Conservation (phyloP, 2,329 filamentous ascomycete genomes). For the Fonsecaea pugnacius region DNA sequence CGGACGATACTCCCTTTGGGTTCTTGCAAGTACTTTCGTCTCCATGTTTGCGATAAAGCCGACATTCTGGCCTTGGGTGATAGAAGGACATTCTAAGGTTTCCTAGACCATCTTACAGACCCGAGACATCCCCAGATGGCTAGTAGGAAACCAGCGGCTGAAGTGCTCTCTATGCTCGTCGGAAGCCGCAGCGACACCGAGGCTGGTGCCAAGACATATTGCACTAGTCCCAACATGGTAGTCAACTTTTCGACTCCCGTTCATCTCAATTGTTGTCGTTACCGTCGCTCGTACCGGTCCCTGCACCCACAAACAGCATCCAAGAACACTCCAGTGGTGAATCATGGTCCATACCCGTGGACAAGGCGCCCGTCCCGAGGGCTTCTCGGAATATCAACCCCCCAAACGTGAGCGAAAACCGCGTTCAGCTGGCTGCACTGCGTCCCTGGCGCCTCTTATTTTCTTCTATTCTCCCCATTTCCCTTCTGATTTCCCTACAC, state of each 20-base stretch:
- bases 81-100: too few species aligned
- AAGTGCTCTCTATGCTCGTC: background rate
- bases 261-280: background rate
- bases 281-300: background rate
- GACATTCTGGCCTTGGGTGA: too few species aligned
- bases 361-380: constrained; percentile 31
- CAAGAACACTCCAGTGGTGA: background rate
- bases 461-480: background rate
- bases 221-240: background rate
- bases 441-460: constrained; percentile 1
- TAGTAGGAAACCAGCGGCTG: too few species aligned
- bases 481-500: background rate
- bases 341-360: constrained; percentile 32
- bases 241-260: background rate
- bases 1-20: too few species aligned
- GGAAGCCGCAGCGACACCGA: background rate
- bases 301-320: background rate
- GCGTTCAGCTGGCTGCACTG: background rate
- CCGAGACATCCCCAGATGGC: too few species aligned
- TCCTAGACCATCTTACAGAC: background rate
- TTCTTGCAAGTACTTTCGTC: too few species aligned
- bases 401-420: constrained; percentile 32
- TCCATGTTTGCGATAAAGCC: too few species aligned
- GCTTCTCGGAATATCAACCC: constrained; percentile 26
- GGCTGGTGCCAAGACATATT: background rate